Base-by-base conservation (phyloP, 75 land plant species). In the Selaginella moellendorffii region DNA sequence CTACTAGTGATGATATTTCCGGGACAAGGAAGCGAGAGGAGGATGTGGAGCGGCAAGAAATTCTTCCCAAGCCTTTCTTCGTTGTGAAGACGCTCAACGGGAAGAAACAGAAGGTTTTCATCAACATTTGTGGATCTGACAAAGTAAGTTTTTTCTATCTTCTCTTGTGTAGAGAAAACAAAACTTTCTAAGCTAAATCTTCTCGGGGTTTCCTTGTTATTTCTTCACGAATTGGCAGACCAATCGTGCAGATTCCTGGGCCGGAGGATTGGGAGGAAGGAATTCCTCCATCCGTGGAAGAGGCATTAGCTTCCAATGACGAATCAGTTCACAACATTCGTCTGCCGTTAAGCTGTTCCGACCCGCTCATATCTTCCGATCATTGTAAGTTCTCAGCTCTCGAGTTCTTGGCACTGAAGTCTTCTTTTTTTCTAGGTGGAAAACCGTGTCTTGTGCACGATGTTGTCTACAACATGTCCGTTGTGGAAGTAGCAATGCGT, bases 1-100 rank as follows among this genome's bases (percentile, higher is more conserved):
- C 46, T 36, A 5, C 46, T n/a, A n/a, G 46, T 5, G 10, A 36
- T 36, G 14, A 36, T 5, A 36, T 36, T 5, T 14, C 46, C 14
- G 46, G 46, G 14, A 5, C 46, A 36, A 5, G 14, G 46, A 25
- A 64, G 24, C 54, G 29, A 21, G 72, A 21, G 31, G 26, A 17
- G 1, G 53, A 27, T 30, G 22, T 24, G 31, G 63, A 51, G 1
- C 62, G 72, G n/a, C 54, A 70, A 23, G 58, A 63, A 0, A 52
- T 63, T 21, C 26, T 70, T 29, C 72, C 72, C 0, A 70, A 70
- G 30, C 68, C 72, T 28, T 70, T 70, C 66, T 70, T 70, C n/a
- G 72, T 70, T 8, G 68, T 63, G 42, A 70, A 70, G 26, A 70
- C 72, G 14, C 53, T 27, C 27, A 70, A 63, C n/a, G 72, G 63